Evolutionary conservation across 805 yeast species (phyloP).

Genomic region (Sugiyamaella chiloensis): DNA sequence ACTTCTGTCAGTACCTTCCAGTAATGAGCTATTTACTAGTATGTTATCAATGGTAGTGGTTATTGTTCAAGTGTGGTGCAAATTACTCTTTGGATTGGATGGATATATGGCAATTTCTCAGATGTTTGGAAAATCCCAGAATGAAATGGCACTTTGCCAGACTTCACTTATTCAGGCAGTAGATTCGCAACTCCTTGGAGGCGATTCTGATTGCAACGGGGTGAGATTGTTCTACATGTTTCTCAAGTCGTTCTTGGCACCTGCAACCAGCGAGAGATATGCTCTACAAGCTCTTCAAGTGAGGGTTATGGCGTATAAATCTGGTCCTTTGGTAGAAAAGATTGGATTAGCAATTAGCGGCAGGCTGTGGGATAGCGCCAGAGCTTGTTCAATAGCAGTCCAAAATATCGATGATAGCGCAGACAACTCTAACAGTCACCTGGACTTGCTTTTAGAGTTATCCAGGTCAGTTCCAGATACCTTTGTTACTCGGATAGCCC

Average conservation of each 20-base stretch:
- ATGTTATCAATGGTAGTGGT: slow-evolving; percentile 15
- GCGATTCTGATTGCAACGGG: slow-evolving; percentile 30
- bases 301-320: slow-evolving; percentile 25
- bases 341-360: slow-evolving; percentile 15
- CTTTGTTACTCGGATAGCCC: not conserved
- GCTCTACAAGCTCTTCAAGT: slow-evolving; percentile 33
- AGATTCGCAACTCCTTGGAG: slow-evolving; percentile 39
- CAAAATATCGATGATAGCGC: not conserved
- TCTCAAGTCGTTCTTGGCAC: slow-evolving; percentile 25
- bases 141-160: slow-evolving; percentile 14
- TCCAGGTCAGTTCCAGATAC: not conserved
- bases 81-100: slow-evolving; percentile 26
- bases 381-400: not conserved
- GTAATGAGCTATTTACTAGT: slow-evolving; percentile 7
- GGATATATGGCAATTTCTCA: slow-evolving; percentile 23
- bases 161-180: slow-evolving; percentile 26
- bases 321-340: slow-evolving; percentile 16
- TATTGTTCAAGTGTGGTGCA: slow-evolving; percentile 21
- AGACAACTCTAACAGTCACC: slow-evolving; percentile 12
- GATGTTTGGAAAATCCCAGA: slow-evolving; percentile 9
- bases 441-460: not conserved
- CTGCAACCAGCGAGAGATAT: slow-evolving; percentile 26
- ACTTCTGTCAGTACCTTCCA: slow-evolving; percentile 26
- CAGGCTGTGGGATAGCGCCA: slow-evolving; percentile 29
- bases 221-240: slow-evolving; percentile 29